phyloP scores from a whole-genome alignment of 306 rosid genomes.

The Lithocarpus polystachyus region DNA sequence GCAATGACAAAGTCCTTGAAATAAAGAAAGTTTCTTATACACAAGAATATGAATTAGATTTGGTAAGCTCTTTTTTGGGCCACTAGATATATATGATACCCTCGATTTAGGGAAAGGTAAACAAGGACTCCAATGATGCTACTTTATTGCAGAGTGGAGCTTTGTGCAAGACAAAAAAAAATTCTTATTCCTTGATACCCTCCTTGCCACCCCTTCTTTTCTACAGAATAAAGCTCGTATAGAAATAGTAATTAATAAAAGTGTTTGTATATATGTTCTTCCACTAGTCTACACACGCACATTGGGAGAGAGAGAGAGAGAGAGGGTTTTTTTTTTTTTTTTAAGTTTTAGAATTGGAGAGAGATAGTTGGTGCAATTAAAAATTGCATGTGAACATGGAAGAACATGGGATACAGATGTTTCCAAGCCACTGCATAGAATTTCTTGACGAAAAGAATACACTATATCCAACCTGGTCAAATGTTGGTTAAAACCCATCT shows the following conservation, averaged over 20 bases:
- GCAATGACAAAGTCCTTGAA: slow-evolving; percentile 12
- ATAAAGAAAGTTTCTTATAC: slow-evolving; percentile 17
- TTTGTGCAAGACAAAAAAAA: slow-evolving; percentile 26
- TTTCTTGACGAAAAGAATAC: slow-evolving; percentile 25
- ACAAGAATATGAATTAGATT: slow-evolving; percentile 32
- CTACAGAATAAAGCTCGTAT: slow-evolving; percentile 49
- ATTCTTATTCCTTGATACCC: slow-evolving; percentile 73
- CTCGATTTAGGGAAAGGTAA: slow-evolving; percentile 34
- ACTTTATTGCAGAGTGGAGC: slow-evolving; percentile 46
- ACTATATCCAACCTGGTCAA: slow-evolving; percentile 35
- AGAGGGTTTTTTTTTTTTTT: neutral
- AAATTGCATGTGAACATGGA: slow-evolving; percentile 33
- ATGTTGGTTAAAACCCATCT: slow-evolving; percentile 39
- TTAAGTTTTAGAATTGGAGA: neutral
- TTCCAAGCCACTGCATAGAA: slow-evolving; percentile 18
- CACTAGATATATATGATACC: slow-evolving; percentile 28
- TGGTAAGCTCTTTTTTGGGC: slow-evolving; percentile 23
- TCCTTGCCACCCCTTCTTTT: slow-evolving; percentile 26
- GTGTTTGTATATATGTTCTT: slow-evolving; percentile 18
- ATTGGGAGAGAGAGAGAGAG: neutral
- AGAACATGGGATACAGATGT: slow-evolving; percentile 60
- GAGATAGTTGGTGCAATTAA: neutral
- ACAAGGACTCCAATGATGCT: slow-evolving; percentile 32
- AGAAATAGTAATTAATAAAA: slow-evolving; percentile 27
- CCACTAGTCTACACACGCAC: neutral